phyloP scores from a whole-genome alignment of 495 filamentous ascomycete species.

The Neurospora sp. region DNA sequence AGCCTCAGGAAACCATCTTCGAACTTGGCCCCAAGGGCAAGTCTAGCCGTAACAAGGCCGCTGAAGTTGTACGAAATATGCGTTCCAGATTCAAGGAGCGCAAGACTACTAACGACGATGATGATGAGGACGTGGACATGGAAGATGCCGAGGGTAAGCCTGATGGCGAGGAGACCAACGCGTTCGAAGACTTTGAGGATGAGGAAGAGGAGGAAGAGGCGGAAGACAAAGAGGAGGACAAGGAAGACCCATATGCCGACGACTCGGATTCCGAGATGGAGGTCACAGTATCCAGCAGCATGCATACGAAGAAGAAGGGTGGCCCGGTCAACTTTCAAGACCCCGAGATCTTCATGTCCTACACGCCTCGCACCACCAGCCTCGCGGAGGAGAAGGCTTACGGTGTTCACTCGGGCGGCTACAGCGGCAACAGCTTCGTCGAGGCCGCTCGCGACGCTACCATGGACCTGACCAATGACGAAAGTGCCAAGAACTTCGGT shows the following conservation, averaged over 20 bases:
- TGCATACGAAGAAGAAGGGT: constrained; percentile 34
- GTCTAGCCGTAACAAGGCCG: constrained; percentile 52
- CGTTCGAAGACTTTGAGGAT: constrained; percentile 18
- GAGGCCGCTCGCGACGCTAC: constrained; percentile 69
- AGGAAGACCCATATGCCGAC: constrained; percentile 34
- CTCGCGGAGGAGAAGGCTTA: constrained; percentile 82
- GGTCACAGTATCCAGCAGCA: constrained; percentile 62
- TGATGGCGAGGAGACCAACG: not conserved
- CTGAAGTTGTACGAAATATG: constrained; percentile 65
- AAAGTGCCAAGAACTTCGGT: constrained; percentile 65
- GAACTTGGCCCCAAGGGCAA: constrained; percentile 70
- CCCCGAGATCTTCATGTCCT: constrained; percentile 90
- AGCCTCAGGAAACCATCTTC: constrained; percentile 88
- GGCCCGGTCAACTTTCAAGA: constrained; percentile 56
- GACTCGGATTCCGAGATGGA: constrained; percentile 71
- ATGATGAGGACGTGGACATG: constrained; percentile 21
- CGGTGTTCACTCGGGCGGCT: constrained; percentile 71
- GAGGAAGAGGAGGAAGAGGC: constrained; percentile 22
- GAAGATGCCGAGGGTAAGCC: constrained; percentile 28
- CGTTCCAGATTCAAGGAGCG: constrained; percentile 50
- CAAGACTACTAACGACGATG: constrained; percentile 24
- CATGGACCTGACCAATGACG: constrained; percentile 85
- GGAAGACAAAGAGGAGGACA: constrained; percentile 30
- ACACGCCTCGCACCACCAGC: constrained; percentile 67
- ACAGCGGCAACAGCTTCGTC: constrained; percentile 60